Evolutionary conservation across 306 rosid genomes (phyloP).

Genomic region (Prunus salicina): DNA sequence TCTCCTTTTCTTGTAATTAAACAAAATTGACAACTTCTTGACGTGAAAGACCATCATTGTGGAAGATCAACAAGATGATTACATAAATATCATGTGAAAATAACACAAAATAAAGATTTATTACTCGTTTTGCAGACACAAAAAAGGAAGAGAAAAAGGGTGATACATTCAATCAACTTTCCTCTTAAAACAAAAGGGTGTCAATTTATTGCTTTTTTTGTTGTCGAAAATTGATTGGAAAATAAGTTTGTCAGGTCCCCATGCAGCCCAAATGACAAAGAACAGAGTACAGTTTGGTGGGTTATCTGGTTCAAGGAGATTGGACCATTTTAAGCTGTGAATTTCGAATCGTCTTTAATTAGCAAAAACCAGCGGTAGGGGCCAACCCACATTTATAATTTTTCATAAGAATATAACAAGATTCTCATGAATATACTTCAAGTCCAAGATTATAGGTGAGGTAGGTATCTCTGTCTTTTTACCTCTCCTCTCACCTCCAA

Average conservation of each 20-base stretch:
- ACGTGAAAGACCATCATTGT: conserved; percentile 31
- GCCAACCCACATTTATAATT: background rate
- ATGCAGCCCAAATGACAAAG: background rate
- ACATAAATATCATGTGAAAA: background rate
- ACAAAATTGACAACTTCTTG: conserved; percentile 6
- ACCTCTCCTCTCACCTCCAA: background rate
- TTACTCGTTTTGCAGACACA: background rate
- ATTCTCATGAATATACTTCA: background rate
- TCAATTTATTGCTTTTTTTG: background rate
- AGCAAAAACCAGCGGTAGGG: background rate
- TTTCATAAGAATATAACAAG: background rate
- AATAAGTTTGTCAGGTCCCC: conserved; percentile 3
- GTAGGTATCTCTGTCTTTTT: background rate
- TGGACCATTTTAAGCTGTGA: conserved; percentile 10
- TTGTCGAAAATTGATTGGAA: conserved; percentile 5
- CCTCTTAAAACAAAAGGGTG: background rate
- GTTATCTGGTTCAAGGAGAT: background rate
- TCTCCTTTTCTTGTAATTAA: background rate
- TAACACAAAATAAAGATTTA: background rate
- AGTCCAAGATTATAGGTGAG: background rate
- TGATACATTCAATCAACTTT: background rate
- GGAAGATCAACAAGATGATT: conserved; percentile 17
- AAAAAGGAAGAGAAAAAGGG: background rate
- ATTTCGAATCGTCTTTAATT: background rate
- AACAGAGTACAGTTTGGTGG: background rate